A percentile compares a stretch with the other conserved stretches of the same genome.
phyloP scores from a whole-genome alignment of 148 eudicot species.

The Rhododendron henanense region DNA sequence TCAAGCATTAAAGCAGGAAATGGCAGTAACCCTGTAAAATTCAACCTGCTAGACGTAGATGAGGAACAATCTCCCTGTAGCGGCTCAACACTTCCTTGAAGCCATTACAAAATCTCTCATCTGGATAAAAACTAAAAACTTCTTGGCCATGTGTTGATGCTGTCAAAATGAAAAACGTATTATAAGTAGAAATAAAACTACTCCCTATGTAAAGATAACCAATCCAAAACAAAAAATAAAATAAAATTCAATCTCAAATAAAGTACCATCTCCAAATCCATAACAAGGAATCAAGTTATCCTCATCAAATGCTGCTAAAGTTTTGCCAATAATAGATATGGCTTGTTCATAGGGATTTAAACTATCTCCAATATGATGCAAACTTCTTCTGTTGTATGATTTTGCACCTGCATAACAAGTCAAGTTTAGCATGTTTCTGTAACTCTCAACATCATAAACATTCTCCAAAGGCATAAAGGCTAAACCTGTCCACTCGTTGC shows the following conservation, averaged over 20 bases:
- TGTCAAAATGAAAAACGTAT: constrained; percentile 29
- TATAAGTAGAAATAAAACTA: constrained; percentile 2
- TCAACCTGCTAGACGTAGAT: constrained; percentile 78
- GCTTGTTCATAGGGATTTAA: constrained; percentile 89
- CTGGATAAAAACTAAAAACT: constrained; percentile 82
- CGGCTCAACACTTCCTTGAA: constrained; percentile 82
- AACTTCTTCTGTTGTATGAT: constrained; percentile 67
- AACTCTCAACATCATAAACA: too few species aligned
- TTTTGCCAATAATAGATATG: constrained; percentile 89
- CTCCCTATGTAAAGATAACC: neutral
- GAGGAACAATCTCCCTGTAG: constrained; percentile 78
- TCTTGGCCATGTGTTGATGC: constrained; percentile 92
- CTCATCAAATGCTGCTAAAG: constrained; percentile 82
- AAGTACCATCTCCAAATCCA: constrained; percentile 97
- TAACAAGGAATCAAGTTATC: constrained; percentile 94
- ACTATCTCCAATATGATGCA: constrained; percentile 71
- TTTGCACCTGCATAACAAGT: constrained; percentile 62
- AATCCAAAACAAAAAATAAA: neutral
- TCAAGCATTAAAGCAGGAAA: constrained; percentile 5
- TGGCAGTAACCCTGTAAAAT: neutral
- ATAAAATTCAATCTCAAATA: neutral
- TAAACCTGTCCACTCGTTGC: too few species aligned
- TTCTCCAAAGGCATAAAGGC: too few species aligned
- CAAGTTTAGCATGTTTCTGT: too few species aligned
- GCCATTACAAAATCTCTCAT: constrained; percentile 75